Conservation (phyloP, 2,329 filamentous ascomycete species). For the Penicillium capsulatum region DNA sequence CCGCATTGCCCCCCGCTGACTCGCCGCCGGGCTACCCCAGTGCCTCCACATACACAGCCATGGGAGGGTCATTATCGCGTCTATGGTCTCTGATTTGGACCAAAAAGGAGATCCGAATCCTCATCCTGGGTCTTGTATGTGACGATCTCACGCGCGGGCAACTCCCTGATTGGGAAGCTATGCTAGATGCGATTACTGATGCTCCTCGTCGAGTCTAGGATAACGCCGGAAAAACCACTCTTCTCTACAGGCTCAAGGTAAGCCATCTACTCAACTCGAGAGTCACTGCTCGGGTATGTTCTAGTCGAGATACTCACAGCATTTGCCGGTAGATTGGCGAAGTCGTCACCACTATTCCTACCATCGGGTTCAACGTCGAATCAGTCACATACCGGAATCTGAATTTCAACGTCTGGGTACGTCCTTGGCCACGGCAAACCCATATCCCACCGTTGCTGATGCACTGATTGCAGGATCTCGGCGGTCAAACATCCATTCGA, state of each 20-base stretch:
- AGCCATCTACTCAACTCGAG: slow-evolving; percentile 2
- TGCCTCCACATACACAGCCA: slow-evolving; percentile 36
- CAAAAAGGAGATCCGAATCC: slow-evolving; percentile 96
- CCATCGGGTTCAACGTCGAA: slow-evolving; percentile 98
- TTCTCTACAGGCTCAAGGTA: slow-evolving; percentile 94
- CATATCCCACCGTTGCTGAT: slow-evolving; percentile 4
- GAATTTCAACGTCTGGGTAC: slow-evolving; percentile 97
- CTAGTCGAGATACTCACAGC: slow-evolving; percentile 10
- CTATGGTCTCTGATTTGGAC: slow-evolving; percentile 73
- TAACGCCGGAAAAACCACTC: slow-evolving; percentile 96
- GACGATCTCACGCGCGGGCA: too few relatives aligned
- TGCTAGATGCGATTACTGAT: too few relatives aligned
- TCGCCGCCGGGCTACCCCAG: too few relatives aligned
- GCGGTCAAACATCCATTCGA: slow-evolving; percentile 96
- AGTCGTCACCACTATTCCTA: slow-evolving; percentile 97
- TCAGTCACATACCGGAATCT: slow-evolving; percentile 97
- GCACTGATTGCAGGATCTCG: slow-evolving; percentile 64
- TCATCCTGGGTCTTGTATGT: slow-evolving; percentile 87
- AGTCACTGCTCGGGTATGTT: not conserved
- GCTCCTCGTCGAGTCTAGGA: slow-evolving; percentile 56
- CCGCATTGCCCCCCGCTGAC: too few relatives aligned
- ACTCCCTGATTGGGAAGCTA: too few relatives aligned
- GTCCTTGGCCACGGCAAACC: slow-evolving; percentile 24
- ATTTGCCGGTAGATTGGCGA: slow-evolving; percentile 72
- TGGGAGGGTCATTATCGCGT: slow-evolving; percentile 56